Evolutionary conservation across 2,329 filamentous ascomycete species (phyloP), one percentile per base, ranked within the genome.

Genomic region (Coniella lustricola): DNA sequence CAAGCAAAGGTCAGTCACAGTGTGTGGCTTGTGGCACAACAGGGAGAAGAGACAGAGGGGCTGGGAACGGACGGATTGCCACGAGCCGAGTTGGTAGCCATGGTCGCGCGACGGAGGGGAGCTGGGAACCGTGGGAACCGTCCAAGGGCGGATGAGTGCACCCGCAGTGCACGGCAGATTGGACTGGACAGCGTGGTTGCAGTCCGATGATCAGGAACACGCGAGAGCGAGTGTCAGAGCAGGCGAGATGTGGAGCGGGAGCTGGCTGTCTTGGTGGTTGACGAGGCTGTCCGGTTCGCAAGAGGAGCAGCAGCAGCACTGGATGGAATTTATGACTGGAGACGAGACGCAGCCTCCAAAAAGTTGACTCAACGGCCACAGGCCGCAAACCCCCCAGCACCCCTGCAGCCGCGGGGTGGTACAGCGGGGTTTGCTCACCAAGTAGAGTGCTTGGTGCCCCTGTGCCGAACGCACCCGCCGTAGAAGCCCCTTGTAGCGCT

Each of bases 61-160:
- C 22, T 43, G 17, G 31, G 20, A 48, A 55, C 67, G 56, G 60
- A 74, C 71, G 66, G 65, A 51, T 72, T 74, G 57, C 70, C 70
- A 60, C 68, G 68, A 49, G 68, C 73, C 58, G 73, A 73, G 64
- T 81, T 79, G 54, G 74, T 75, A 59, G 79, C 77, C 79, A 82
- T 82, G 61, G 66, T 74, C 60, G 69, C 67, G 64, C 66, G 68
- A 63, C 66, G 63, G 58, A 63, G 60, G 48, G 55, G 58, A 40
- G 60, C 38, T 65, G 61, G 57, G 61, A 62, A 66, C 67, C 67
- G 65, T 65, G 61, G 57, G 61, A 62, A 66, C 67, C 67, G 65
- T 68, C 67, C 68, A 62, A 68, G 69, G 55, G 69, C 73, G 67
- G 72, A 64, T 64, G 73, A 72, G 67, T 75, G 76, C 77, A 77